Percentiles rank a stretch among this genome's conserved stretches.
phyloP scores from a whole-genome alignment of 345 rosid species.

The Corchorus olitorius region DNA sequence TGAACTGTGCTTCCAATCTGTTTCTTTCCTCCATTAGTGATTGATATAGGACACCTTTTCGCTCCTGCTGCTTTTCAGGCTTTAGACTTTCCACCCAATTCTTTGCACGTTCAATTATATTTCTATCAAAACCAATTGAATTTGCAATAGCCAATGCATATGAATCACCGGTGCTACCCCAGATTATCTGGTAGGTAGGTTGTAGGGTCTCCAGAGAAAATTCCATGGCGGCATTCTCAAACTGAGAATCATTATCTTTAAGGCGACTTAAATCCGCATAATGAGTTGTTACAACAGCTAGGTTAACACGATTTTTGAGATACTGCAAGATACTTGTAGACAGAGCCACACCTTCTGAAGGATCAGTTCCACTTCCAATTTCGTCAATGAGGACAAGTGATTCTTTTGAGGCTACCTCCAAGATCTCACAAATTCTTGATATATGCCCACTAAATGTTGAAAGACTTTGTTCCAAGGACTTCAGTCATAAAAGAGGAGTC shows the following conservation, averaged over 20 bases:
- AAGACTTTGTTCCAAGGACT: slow-evolving; percentile 93
- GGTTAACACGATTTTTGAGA: slow-evolving; percentile 54
- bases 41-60: slow-evolving; percentile 64
- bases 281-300: slow-evolving; percentile 87
- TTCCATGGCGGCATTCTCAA: slow-evolving; percentile 92
- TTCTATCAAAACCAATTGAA: slow-evolving; percentile 70
- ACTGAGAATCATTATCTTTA: slow-evolving; percentile 68
- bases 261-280: slow-evolving; percentile 83
- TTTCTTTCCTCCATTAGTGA: slow-evolving; percentile 77
- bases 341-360: slow-evolving; percentile 91
- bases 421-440: slow-evolving; percentile 65
- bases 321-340: slow-evolving; percentile 76
- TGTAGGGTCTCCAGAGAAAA: slow-evolving; percentile 83
- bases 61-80: slow-evolving; percentile 71
- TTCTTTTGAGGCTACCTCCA: slow-evolving; percentile 65
- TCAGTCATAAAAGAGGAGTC: slow-evolving; percentile 46
- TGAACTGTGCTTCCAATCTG: slow-evolving; percentile 64
- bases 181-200: slow-evolving; percentile 75
- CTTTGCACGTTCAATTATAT: slow-evolving; percentile 65
- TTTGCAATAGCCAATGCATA: slow-evolving; percentile 83
- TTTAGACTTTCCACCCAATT: slow-evolving; percentile 69
- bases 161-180: slow-evolving; percentile 88
- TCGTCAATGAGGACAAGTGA: slow-evolving; percentile 94
- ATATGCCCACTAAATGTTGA: slow-evolving; percentile 93
- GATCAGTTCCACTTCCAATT: slow-evolving; percentile 97